These are phyloP conservation scores for Cytospora chrysosperma DNA, from an alignment of 2,329 filamentous ascomycete genomes.

Conservation along the genomic window DNA sequence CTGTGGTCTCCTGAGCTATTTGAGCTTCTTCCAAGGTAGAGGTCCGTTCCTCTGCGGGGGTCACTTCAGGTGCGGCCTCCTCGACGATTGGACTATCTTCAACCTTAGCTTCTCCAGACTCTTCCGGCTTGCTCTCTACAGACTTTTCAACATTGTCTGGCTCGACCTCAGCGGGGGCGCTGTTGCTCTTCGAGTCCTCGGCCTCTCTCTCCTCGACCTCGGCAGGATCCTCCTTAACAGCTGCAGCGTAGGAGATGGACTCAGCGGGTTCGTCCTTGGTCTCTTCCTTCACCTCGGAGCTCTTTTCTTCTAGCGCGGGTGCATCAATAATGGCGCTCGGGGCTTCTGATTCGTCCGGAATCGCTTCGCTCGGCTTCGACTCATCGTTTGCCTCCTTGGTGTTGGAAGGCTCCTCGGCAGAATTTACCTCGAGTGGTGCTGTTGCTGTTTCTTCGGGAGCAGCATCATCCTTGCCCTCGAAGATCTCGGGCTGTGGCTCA, in stretches of 20 bases:
- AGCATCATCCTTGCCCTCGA: background rate
- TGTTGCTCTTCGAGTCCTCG: constrained; percentile 4
- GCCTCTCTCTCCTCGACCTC: background rate
- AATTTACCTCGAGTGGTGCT: constrained; percentile 2
- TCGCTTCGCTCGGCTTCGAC: background rate
- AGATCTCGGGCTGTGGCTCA: background rate
- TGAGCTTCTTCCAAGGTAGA: background rate
- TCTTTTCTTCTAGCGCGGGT: background rate
- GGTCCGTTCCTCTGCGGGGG: background rate
- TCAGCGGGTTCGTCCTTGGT: background rate
- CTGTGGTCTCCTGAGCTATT: too few relatives aligned
- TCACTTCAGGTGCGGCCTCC: background rate
- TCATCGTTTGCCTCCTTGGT: background rate
- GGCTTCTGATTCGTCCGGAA: background rate
- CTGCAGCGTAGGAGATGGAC: background rate
- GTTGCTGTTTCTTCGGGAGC: background rate
- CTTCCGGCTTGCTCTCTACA: background rate
- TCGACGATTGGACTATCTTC: background rate
- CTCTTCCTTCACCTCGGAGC: background rate
- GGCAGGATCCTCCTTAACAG: background rate
- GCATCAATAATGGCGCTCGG: background rate
- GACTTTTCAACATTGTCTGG: background rate
- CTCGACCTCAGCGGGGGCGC: background rate
- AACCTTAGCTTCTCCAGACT: background rate
- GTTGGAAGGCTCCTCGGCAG: background rate